Percentiles rank a stretch among this genome's conserved stretches.
Conservation (phyloP, 2,329 filamentous ascomycete species). For the Colletotrichum spaethianum region DNA sequence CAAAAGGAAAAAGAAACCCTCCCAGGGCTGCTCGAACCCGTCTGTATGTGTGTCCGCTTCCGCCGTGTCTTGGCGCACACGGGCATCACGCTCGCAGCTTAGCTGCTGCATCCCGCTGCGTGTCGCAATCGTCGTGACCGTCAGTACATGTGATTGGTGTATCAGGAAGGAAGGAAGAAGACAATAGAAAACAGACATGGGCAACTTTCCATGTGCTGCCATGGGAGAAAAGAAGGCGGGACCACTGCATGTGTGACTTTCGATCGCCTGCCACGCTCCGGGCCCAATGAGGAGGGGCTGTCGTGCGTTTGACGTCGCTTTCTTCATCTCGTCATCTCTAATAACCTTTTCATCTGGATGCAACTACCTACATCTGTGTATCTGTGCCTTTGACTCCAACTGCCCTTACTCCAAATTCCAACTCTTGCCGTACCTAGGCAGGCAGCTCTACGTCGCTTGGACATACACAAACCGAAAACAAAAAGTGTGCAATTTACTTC, state of each 20-base stretch:
- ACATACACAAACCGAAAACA: background rate
- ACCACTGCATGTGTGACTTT: constrained; percentile 5
- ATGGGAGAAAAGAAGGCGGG: background rate
- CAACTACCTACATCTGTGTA: too few species aligned
- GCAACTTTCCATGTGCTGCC: too few species aligned
- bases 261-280: background rate
- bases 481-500: background rate
- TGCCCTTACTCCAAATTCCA: constrained; percentile 21
- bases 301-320: constrained; percentile 5
- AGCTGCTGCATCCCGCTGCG: background rate
- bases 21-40: background rate
- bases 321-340: constrained; percentile 21
- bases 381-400: constrained; percentile 6
- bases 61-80: constrained; percentile 5
- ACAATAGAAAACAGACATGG: background rate
- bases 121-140: background rate
- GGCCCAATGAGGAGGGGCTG: constrained; percentile 24
- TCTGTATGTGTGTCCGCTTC: background rate
- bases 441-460: background rate
- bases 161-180: background rate
- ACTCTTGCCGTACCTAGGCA: background rate
- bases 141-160: background rate
- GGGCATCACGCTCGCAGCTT: constrained; percentile 4
- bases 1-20: background rate
- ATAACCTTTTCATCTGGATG: constrained; percentile 13